Evolutionary conservation across 2,329 filamentous ascomycete species (phyloP), one percentile per base, ranked within the genome.

Genomic region (Ustilaginoidea virens): DNA sequence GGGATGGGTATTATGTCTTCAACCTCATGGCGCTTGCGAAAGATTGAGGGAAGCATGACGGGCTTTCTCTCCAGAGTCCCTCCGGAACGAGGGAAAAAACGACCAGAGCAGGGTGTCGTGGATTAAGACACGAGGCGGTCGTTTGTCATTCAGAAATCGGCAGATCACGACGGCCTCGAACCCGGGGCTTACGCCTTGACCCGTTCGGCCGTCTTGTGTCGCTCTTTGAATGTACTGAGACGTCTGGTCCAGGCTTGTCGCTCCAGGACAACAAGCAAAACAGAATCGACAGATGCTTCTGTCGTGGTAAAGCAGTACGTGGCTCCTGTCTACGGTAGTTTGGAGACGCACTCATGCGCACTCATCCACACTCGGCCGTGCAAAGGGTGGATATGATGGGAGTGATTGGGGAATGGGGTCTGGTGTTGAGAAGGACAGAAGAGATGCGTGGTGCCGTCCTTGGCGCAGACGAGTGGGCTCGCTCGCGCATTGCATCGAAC

Each of bases 1-100:
- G 54, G 46, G 27, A 56, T 46, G 35, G 58, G 56, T 30, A 53
- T 60, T 41, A 60, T 52, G 33, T 58, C 53, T 46, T 59, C 58
- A 34, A 53, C 45, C 48, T 61, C 55, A 37, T 55, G 54, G 42
- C 59, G 54, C 44, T 58, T 59, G 43, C 58, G 58, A 36, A 62
- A 59, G 35, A 59, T 41, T 28, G 47, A 50, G 33, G 44, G 43
- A 33, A 45, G 43, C 49, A 54, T 55, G 37, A 7, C 28, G 23
- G 16, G 13, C 20, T 17, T 17, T 13, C n/a, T 23, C 10, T 12
- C 21, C 2, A 18, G 23, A 23, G 22, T 18, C 8, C 31, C n/a
- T 22, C 27, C 28, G 11, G 14, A 27, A 7, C 17, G 18, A 26
- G 31, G 14, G 27, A 30, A 23, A 24, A 17, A n/a, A n/a, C 31